Percentiles rank a stretch among this genome's conserved stretches.
Conservation (phyloP, 495 filamentous ascomycete species). For the Aspergillus bertholletiae region DNA sequence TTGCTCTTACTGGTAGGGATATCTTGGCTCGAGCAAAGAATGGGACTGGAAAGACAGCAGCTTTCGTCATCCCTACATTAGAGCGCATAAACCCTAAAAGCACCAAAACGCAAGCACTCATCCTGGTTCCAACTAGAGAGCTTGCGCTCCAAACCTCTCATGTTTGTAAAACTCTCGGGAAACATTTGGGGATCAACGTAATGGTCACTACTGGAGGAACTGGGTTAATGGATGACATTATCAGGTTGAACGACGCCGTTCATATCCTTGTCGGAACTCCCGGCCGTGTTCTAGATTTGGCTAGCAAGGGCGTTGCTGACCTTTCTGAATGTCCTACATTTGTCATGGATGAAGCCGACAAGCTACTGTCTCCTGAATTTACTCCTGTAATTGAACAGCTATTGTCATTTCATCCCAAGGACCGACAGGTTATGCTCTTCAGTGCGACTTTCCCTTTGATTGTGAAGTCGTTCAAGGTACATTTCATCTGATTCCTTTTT, state of each 20-base stretch:
- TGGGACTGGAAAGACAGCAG: conserved; percentile 96
- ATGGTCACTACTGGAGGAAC: conserved; percentile 99
- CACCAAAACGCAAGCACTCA: conserved; percentile 90
- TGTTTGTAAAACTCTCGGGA: conserved; percentile 96
- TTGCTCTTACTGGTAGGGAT: conserved; percentile 90
- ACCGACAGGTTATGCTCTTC: conserved; percentile 98
- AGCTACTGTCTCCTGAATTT: conserved; percentile 93
- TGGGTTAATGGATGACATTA: conserved; percentile 91
- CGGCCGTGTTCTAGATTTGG: conserved; percentile 89
- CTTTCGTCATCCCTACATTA: conserved; percentile 93
- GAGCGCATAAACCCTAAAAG: conserved; percentile 95
- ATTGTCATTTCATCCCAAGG: conserved; percentile 87
- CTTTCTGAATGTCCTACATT: conserved; percentile 96
- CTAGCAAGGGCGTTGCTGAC: conserved; percentile 92
- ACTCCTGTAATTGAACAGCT: conserved; percentile 96
- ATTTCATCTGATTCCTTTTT: conserved; percentile 1
- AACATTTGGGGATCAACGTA: conserved; percentile 94
- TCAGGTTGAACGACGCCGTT: conserved; percentile 87
- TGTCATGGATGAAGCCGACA: conserved; percentile 99
- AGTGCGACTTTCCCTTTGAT: conserved; percentile 95
- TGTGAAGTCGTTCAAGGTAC: conserved; percentile 89
- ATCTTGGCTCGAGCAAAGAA: conserved; percentile 97
- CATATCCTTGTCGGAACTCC: conserved; percentile 98
- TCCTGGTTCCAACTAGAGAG: conserved; percentile 94
- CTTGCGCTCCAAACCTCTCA: conserved; percentile 98